Evolutionary conservation across 202 grass and related monocot species (phyloP).

Genomic region (Schoenoplectus tabernaemontani): DNA sequence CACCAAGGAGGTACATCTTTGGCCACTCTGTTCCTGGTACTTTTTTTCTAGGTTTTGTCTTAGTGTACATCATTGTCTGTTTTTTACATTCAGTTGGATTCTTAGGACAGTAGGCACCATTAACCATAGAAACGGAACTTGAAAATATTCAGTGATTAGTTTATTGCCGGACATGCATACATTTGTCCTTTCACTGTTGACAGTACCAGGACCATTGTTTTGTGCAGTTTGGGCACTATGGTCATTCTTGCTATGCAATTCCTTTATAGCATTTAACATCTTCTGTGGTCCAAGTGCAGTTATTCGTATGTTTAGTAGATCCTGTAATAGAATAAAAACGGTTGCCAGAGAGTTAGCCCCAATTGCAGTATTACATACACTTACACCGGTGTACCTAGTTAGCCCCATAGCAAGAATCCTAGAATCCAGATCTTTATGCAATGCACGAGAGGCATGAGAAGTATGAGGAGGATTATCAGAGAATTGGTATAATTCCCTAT

Average conservation of each 20-base stretch:
- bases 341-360: slow-evolving; percentile 27
- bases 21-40: slow-evolving; percentile 41
- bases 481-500: neutral
- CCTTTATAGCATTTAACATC: slow-evolving; percentile 57
- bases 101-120: slow-evolving; percentile 5
- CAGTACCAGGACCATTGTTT: slow-evolving; percentile 22
- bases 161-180: slow-evolving; percentile 53
- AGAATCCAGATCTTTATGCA: neutral
- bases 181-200: slow-evolving; percentile 39
- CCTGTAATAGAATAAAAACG: slow-evolving; percentile 36
- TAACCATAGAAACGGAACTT: slow-evolving; percentile 37
- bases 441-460: neutral
- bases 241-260: slow-evolving; percentile 48
- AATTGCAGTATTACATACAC: neutral
- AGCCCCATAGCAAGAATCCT: neutral
- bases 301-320: slow-evolving; percentile 81
- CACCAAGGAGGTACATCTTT: slow-evolving; percentile 77
- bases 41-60: slow-evolving; percentile 22
- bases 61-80: slow-evolving; percentile 34
- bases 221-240: neutral
- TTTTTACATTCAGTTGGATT: slow-evolving; percentile 33
- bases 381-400: neutral
- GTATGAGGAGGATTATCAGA: neutral
- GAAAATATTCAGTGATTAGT: slow-evolving; percentile 81
- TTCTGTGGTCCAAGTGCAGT: slow-evolving; percentile 79